These are phyloP conservation scores for Aspergillus fijiensis DNA, from an alignment of 2,329 filamentous ascomycete genomes.

Conservation along the genomic window DNA sequence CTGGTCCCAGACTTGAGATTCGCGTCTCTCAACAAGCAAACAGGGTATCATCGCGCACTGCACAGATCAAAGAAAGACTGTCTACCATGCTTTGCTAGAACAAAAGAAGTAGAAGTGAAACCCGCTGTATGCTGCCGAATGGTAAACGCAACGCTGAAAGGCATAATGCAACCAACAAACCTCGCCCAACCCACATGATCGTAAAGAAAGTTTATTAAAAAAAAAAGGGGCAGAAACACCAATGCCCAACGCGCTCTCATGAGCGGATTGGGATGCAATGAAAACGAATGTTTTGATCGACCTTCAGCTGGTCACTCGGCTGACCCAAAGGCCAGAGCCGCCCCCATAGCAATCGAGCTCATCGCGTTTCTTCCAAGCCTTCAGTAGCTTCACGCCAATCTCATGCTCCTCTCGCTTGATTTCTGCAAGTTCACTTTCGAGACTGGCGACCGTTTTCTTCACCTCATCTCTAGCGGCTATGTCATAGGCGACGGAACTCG, in stretches of 20 bases:
- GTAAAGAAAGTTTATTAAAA: conserved; percentile 7
- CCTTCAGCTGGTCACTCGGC: conserved; percentile 66
- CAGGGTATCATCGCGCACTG: conserved; percentile 17
- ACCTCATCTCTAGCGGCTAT: conserved; percentile 60
- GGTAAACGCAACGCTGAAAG: conserved; percentile 12
- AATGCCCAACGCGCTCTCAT: neutral
- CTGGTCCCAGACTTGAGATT: conserved; percentile 1
- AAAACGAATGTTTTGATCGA: conserved; percentile 5
- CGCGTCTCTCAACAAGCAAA: conserved; percentile 9
- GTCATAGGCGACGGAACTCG: conserved; percentile 64
- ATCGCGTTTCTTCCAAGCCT: conserved; percentile 73
- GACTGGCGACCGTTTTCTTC: conserved; percentile 63
- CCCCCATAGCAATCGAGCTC: conserved; percentile 51
- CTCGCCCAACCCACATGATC: neutral
- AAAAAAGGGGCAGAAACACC: conserved; percentile 11
- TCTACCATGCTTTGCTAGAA: conserved; percentile 18
- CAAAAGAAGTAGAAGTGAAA: conserved; percentile 10
- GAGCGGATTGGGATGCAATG: neutral
- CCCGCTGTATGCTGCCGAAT: conserved; percentile 11
- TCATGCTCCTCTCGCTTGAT: conserved; percentile 76
- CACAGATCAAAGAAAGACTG: conserved; percentile 9
- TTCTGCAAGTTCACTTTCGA: conserved; percentile 68
- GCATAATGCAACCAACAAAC: conserved; percentile 10
- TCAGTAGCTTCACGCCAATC: conserved; percentile 69
- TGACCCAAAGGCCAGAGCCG: conserved; percentile 71